Conservation (phyloP, 176 grass and related monocot species). For the Olyra latifolia region DNA sequence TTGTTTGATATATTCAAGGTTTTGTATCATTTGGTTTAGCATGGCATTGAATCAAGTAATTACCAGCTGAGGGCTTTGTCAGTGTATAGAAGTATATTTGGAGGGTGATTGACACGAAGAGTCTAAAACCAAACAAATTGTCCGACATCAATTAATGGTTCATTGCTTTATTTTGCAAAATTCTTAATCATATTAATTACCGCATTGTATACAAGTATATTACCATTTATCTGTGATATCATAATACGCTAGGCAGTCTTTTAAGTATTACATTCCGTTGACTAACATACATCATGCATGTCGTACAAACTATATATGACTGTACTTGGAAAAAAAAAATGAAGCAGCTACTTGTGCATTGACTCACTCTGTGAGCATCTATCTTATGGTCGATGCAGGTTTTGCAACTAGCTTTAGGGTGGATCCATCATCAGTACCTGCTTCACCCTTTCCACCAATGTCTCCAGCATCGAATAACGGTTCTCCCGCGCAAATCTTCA, state of each 20-base stretch:
- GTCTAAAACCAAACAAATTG: background rate
- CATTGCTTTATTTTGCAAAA: background rate
- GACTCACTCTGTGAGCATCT: conserved; percentile 12
- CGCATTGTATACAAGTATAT: background rate
- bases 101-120: background rate
- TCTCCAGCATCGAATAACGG: conserved; percentile 10
- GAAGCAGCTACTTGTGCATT: background rate
- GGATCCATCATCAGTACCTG: background rate
- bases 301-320: conserved; percentile 1
- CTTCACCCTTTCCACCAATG: conserved; percentile 32
- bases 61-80: background rate
- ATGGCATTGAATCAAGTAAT: background rate
- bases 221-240: background rate
- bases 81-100: background rate
- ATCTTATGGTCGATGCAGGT: conserved; percentile 19
- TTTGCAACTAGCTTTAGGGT: conserved; percentile 19
- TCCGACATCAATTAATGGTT: background rate
- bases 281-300: background rate
- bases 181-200: background rate
- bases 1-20: background rate
- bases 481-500: conserved; percentile 15
- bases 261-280: background rate
- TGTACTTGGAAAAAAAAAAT: background rate
- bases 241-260: background rate
- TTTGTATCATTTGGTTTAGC: background rate